Percentiles rank a stretch among this genome's conserved stretches.
Evolutionary conservation across 2,329 filamentous ascomycete genomes (phyloP).

Genomic region (Raffaelea deltoideospora): DNA sequence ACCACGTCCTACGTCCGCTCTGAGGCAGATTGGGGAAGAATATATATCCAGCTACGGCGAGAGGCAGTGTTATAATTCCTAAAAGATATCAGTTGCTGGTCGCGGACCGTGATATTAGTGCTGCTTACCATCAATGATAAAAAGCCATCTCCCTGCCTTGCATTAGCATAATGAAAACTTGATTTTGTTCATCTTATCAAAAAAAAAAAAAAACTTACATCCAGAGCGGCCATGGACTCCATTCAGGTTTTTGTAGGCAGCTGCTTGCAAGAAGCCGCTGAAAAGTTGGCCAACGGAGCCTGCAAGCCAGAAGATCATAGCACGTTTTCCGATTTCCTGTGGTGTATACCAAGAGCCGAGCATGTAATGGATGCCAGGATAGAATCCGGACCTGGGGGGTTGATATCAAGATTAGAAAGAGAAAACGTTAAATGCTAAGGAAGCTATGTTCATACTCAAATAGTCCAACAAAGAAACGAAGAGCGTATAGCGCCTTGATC

Average conservation of each 20-base stretch:
- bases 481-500: constrained; percentile 21
- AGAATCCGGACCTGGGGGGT: too few relatives aligned
- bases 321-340: constrained; percentile 45
- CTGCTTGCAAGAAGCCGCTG: constrained; percentile 27
- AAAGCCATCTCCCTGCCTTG: constrained; percentile 37
- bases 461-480: constrained; percentile 38
- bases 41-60: constrained; percentile 34
- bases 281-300: constrained; percentile 31
- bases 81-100: too few relatives aligned
- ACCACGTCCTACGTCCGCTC: constrained; percentile 19
- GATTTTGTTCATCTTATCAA: too few relatives aligned
- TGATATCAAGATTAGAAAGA: neutral
- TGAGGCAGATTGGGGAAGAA: constrained; percentile 35
- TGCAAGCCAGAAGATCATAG: constrained; percentile 46
- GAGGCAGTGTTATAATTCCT: constrained; percentile 22
- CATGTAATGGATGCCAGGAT: constrained; percentile 32
- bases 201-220: constrained; percentile 36
- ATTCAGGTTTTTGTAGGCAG: constrained; percentile 35
- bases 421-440: too few relatives aligned
- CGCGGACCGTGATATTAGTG: too few relatives aligned
- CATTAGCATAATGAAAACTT: too few relatives aligned
- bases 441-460: too few relatives aligned
- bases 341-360: constrained; percentile 43
- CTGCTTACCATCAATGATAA: constrained; percentile 27
- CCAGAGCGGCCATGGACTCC: constrained; percentile 31